phyloP scores from a whole-genome alignment of 805 yeast genomes.

The Wickerhamiella qilinensis region DNA sequence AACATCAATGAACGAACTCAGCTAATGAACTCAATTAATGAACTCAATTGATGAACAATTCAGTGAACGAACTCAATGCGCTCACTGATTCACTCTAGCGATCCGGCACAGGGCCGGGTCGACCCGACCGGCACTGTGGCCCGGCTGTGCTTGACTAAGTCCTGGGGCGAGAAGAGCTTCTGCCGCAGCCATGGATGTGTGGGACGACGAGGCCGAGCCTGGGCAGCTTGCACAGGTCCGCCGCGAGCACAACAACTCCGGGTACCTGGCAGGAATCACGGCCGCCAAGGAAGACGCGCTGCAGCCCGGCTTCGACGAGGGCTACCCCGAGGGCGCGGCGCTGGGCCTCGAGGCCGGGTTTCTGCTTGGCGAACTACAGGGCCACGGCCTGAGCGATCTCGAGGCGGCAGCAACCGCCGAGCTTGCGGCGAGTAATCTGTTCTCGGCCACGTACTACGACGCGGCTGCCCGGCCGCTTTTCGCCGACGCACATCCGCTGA shows the following conservation, averaged over 20 bases:
- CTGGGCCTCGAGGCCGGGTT: conserved; percentile 53
- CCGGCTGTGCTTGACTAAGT: too few relatives aligned
- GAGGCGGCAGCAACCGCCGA: conserved; percentile 27
- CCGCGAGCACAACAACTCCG: conserved; percentile 58
- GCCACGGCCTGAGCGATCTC: conserved; percentile 19
- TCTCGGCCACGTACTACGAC: conserved; percentile 40
- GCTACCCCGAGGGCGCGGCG: conserved; percentile 59
- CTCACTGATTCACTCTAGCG: too few relatives aligned
- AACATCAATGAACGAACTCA: too few relatives aligned
- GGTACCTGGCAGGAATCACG: conserved; percentile 69
- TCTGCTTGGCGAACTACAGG: conserved; percentile 40
- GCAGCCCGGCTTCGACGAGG: conserved; percentile 69
- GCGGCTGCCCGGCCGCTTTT: conserved; percentile 18
- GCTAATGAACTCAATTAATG: too few relatives aligned
- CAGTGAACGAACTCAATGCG: too few relatives aligned
- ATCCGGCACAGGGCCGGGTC: too few relatives aligned
- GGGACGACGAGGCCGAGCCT: conserved; percentile 11
- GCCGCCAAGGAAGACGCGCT: conserved; percentile 49
- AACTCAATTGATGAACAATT: too few relatives aligned
- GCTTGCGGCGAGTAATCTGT: conserved; percentile 39
- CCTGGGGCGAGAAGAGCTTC: too few relatives aligned
- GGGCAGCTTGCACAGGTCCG: conserved; percentile 14
- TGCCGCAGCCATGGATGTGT: not conserved
- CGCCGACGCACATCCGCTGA: conserved; percentile 24
- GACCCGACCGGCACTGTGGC: too few relatives aligned